Base-by-base conservation (phyloP, 257 asterid genomes). In the Salvia rosmarinus region DNA sequence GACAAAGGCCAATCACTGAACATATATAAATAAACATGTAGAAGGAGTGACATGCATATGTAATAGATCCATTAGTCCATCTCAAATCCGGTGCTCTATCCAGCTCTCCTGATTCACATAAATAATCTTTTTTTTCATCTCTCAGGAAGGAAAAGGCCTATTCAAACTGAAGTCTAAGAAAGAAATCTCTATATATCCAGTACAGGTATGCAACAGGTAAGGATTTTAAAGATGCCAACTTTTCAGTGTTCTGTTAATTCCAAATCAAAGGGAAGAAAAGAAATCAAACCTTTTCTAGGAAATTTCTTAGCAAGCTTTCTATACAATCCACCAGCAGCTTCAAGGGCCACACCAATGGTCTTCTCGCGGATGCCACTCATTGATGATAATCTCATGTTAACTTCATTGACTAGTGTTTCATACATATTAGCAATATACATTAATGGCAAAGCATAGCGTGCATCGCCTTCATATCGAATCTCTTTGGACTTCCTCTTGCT, bases 281-380 rank as follows among this genome's bases (percentile, higher is more conserved):
- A 13, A 70, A 62, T 49, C 44, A 68, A 79, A 94, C 99, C 98
- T 91, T 91, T 88, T 73, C 85, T 81, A 0, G 99, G 99, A 82
- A 86, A 95, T 75, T 91, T 95, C 79, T 88, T 89, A 1, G 95
- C 89, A 55, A 91, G 97, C 86, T 89, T 95, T 80, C 99, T 85
- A 73, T 95, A 95, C 84, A 95, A 81, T 49, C 99, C 99, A 81
- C 99, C 99, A 66, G 99, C 88, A 37, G 98, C 99, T 88, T 95
- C 99, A 77, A 95, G 99, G 82, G 99, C 98, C 68, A 91, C 96
- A 11, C 97, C 98, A 44, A 95, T 88, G 64, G 93, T 85, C 79
- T 91, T 95, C n/a, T n/a, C 99, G 20, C 94, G 96, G 79, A 89
- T 88, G 54, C 90, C 90, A 81, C 81, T 88, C 69, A 89, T 51